phyloP scores from a whole-genome alignment of 305 asterid genomes.

The Ilex paraguariensis region DNA sequence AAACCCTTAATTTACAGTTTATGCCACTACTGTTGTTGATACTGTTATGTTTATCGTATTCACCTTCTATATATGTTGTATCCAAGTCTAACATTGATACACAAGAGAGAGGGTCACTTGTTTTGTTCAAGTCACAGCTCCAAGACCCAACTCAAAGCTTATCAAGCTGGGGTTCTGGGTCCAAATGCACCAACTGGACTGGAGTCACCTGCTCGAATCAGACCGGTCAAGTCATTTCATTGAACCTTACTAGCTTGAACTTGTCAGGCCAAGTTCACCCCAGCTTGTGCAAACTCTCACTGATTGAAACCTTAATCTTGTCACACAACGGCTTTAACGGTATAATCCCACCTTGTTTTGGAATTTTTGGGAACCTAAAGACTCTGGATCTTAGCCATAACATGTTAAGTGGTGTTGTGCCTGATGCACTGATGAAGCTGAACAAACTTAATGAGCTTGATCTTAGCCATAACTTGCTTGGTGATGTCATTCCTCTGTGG shows the following conservation, averaged over 20 bases:
- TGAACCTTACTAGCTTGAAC: slow-evolving; percentile 61
- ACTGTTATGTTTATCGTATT: slow-evolving; percentile 15
- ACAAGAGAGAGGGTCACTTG: slow-evolving; percentile 50
- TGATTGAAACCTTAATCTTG: slow-evolving; percentile 51
- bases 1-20: slow-evolving; percentile 1
- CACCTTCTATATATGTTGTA: slow-evolving; percentile 21
- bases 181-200: slow-evolving; percentile 31
- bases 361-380: slow-evolving; percentile 32
- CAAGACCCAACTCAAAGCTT: slow-evolving; percentile 43
- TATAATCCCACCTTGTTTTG: slow-evolving; percentile 52
- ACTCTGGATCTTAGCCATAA: slow-evolving; percentile 66
- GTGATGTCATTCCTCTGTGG: slow-evolving; percentile 57
- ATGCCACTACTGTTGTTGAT: slow-evolving; percentile 10
- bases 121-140: slow-evolving; percentile 52
- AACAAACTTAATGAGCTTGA: slow-evolving; percentile 39
- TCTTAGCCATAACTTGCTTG: slow-evolving; percentile 50
- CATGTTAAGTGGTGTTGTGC: slow-evolving; percentile 31
- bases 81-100: slow-evolving; percentile 13
- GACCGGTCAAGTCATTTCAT: slow-evolving; percentile 52
- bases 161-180: slow-evolving; percentile 44
- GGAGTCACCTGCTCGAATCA: slow-evolving; percentile 53
- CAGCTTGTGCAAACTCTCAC: slow-evolving; percentile 66
- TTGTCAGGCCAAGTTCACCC: slow-evolving; percentile 56
- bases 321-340: slow-evolving; percentile 58
- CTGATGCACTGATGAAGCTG: slow-evolving; percentile 29